phyloP scores from a whole-genome alignment of 805 yeast genomes.

The Zygosaccharomyces bailii region DNA sequence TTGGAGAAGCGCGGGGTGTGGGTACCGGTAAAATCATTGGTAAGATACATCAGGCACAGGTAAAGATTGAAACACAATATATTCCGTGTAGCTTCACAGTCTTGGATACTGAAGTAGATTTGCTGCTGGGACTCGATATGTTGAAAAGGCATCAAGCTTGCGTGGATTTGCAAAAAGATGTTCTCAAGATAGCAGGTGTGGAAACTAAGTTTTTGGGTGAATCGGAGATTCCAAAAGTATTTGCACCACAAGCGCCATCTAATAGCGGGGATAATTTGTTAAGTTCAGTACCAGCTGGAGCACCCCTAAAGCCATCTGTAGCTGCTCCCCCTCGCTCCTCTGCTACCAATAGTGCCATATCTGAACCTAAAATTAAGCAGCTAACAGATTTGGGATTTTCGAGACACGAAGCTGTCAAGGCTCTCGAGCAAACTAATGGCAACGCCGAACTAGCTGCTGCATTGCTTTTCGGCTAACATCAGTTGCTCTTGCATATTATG shows the following conservation, averaged over 20 bases:
- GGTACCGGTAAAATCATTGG: conserved; percentile 80
- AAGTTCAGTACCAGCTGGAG: not conserved
- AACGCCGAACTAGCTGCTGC: conserved; percentile 87
- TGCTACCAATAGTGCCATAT: conserved; percentile 8
- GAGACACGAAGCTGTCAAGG: conserved; percentile 57
- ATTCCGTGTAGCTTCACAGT: conserved; percentile 70
- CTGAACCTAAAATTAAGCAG: conserved; percentile 43
- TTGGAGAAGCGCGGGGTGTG: conserved; percentile 86
- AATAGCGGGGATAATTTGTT: conserved; percentile 1
- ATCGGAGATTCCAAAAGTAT: conserved; percentile 54
- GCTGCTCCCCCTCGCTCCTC: conserved; percentile 19
- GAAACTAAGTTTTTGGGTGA: conserved; percentile 73
- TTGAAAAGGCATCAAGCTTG: conserved; percentile 80
- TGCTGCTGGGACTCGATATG: conserved; percentile 88
- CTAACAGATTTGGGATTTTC: conserved; percentile 71
- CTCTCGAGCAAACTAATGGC: conserved; percentile 65
- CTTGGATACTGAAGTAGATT: conserved; percentile 66
- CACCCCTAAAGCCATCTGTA: conserved; percentile 5
- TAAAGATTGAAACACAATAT: conserved; percentile 64
- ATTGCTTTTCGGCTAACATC: conserved; percentile 47
- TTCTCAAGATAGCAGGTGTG: conserved; percentile 65
- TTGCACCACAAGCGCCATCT: conserved; percentile 6
- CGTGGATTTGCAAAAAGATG: conserved; percentile 67
- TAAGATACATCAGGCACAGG: conserved; percentile 81
- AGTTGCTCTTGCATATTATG: not conserved